Evolutionary conservation across 2,329 filamentous ascomycete species (phyloP).

Genomic region (Colletotrichum plurivorum): DNA sequence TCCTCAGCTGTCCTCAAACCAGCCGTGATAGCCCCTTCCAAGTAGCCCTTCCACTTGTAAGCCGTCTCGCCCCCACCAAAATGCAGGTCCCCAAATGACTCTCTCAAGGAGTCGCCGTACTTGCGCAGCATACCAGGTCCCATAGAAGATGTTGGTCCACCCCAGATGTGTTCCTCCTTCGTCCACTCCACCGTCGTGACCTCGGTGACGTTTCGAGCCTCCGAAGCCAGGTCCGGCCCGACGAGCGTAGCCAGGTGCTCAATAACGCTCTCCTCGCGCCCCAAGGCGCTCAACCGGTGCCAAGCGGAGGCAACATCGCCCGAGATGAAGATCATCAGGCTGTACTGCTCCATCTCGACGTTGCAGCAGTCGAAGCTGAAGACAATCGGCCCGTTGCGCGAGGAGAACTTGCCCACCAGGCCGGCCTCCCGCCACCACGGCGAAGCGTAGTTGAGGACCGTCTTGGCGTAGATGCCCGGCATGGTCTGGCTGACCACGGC

Average conservation of each 20-base stretch:
- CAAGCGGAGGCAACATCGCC: conserved; percentile 49
- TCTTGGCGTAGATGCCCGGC: conserved; percentile 54
- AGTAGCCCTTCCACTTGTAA: conserved; percentile 46
- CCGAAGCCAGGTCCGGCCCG: conserved; percentile 25
- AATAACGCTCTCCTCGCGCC: conserved; percentile 38
- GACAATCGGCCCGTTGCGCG: conserved; percentile 47
- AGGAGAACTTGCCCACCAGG: conserved; percentile 58
- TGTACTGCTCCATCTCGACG: conserved; percentile 44
- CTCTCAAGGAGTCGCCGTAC: conserved; percentile 46
- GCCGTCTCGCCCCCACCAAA: conserved; percentile 46
- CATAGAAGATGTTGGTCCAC: conserved; percentile 38
- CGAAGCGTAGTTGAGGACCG: conserved; percentile 55
- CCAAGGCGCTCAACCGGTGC: conserved; percentile 40
- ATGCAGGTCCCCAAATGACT: conserved; percentile 45
- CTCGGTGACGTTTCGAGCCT: conserved; percentile 36
- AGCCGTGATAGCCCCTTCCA: conserved; percentile 45
- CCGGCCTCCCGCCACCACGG: conserved; percentile 62
- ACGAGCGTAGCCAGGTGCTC: conserved; percentile 41
- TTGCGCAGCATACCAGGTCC: conserved; percentile 29
- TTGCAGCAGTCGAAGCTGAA: conserved; percentile 47
- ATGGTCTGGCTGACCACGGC: conserved; percentile 47
- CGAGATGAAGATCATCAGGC: conserved; percentile 50
- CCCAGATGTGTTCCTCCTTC: conserved; percentile 40
- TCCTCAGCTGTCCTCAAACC: conserved; percentile 38
- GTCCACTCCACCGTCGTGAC: conserved; percentile 42